Evolutionary conservation across 208 protist species (phyloP).

Genomic region (Endotrypanum monterogeii): DNA sequence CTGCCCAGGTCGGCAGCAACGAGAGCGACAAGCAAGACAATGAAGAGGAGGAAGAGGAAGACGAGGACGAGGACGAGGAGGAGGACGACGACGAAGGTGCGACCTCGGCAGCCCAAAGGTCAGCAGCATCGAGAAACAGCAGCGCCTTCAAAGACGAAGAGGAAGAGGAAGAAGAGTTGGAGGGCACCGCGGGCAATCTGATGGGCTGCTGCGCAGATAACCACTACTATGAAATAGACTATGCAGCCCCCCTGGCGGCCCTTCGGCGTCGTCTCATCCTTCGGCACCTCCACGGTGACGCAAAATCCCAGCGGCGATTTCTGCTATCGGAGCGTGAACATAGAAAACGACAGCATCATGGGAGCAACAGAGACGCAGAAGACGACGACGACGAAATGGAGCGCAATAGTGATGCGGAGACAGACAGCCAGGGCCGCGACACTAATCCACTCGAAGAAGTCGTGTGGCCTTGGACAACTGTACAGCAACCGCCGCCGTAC

Average conservation of each 20-base stretch:
- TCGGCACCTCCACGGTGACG: constrained; percentile 29
- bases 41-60: constrained; percentile 18
- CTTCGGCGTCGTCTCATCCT: constrained; percentile 32
- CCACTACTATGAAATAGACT: constrained; percentile 32
- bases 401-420: constrained; percentile 27
- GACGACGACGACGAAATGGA: constrained; percentile 13
- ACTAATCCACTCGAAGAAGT: constrained; percentile 12
- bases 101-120: neutral
- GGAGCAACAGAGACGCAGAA: neutral
- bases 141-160: neutral
- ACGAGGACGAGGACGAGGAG: constrained; percentile 17
- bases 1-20: neutral
- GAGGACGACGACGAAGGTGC: neutral
- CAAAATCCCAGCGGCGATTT: constrained; percentile 19
- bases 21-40: neutral
- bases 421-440: constrained; percentile 14
- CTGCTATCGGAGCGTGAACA: constrained; percentile 12
- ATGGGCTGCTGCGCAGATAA: constrained; percentile 22
- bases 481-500: constrained; percentile 36
- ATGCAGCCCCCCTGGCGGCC: constrained; percentile 13
- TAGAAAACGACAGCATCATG: constrained; percentile 1
- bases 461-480: constrained; percentile 17
- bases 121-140: neutral
- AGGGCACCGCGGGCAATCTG: constrained; percentile 6
- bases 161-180: neutral